Percentiles rank a stretch among this genome's conserved stretches.
Conservation (phyloP, 176 grass and related monocot species). For the Oryza australiensis region DNA sequence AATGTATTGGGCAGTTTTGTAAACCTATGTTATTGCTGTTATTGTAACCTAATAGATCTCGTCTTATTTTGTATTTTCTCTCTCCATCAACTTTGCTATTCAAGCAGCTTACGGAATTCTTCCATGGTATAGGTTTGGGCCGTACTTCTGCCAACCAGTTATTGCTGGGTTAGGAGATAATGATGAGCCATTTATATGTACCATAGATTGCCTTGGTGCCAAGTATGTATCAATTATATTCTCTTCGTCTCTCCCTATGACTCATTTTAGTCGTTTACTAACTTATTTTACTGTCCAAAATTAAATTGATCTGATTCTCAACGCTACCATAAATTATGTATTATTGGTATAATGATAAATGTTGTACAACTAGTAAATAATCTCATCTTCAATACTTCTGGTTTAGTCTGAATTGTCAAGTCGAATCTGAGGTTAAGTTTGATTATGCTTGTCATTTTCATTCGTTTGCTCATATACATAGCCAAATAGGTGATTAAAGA, state of each 20-base stretch:
- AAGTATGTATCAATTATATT: constrained; percentile 64
- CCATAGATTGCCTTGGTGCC: constrained; percentile 93
- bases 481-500: background rate
- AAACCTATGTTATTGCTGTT: background rate
- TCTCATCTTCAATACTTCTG: background rate
- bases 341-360: background rate
- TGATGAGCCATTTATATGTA: constrained; percentile 88
- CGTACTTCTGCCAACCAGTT: constrained; percentile 89
- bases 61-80: background rate
- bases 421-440: background rate
- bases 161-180: constrained; percentile 94
- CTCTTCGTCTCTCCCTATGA: too few relatives aligned
- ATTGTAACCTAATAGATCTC: background rate
- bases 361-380: background rate
- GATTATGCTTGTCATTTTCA: background rate
- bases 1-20: background rate
- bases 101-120: background rate
- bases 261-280: background rate
- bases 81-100: background rate
- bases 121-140: constrained; percentile 60
- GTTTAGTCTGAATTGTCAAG: background rate
- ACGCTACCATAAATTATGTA: background rate
- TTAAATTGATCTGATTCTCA: background rate
- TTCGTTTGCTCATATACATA: background rate
- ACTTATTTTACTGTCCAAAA: background rate